A percentile compares a stretch with the other conserved stretches of the same genome.
Conservation (phyloP, 2,329 filamentous ascomycete species). For the Fusarium azukiicola region DNA sequence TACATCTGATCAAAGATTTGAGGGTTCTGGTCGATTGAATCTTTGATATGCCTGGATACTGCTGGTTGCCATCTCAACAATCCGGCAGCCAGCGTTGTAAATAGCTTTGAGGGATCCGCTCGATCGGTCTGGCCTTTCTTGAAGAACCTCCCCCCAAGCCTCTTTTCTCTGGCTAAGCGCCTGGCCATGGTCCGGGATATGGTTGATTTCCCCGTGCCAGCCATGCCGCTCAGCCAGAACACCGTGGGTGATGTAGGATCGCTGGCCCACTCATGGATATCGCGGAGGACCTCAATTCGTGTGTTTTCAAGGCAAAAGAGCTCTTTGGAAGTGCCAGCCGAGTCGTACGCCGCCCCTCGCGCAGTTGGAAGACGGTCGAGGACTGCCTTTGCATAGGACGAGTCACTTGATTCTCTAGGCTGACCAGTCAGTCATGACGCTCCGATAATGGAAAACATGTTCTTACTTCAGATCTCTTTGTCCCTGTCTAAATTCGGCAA, state of each 20-base stretch:
- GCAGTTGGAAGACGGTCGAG: not conserved
- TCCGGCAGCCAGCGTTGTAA: slow-evolving; percentile 65
- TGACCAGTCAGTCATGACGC: not conserved
- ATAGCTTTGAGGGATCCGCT: slow-evolving; percentile 59
- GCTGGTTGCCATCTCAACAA: slow-evolving; percentile 55
- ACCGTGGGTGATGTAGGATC: not conserved
- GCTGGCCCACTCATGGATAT: not conserved
- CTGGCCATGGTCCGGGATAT: slow-evolving; percentile 63
- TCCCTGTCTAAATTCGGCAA: not conserved
- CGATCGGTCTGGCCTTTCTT: slow-evolving; percentile 65
- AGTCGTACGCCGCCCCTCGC: not conserved
- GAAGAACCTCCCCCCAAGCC: slow-evolving; percentile 37
- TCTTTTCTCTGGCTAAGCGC: not conserved
- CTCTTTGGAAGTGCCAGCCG: not conserved
- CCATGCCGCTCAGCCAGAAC: not conserved
- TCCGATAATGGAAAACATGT: not conserved
- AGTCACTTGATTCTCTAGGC: not conserved
- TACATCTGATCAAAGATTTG: slow-evolving; percentile 54
- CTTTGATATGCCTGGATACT: slow-evolving; percentile 52
- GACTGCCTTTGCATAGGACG: not conserved
- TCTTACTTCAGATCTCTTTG: not conserved
- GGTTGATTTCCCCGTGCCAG: slow-evolving; percentile 25
- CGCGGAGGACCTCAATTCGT: not conserved
- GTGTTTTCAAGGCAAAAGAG: not conserved
- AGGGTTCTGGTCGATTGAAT: slow-evolving; percentile 58